phyloP scores from a whole-genome alignment of 1,139 yeast genomes.

The Meyerozyma athensensis region DNA sequence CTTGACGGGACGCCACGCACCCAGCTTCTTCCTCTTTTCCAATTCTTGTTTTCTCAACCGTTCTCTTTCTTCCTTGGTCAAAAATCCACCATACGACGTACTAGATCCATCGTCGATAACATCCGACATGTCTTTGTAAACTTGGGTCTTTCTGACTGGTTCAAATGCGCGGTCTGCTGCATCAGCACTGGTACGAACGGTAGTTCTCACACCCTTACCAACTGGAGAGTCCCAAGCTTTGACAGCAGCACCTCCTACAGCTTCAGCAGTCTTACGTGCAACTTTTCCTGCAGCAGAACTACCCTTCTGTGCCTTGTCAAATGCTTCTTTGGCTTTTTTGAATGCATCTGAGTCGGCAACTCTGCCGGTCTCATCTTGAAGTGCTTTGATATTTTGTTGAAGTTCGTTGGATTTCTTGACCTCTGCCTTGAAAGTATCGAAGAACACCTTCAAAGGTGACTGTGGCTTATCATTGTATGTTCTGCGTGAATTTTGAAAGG shows the following conservation, averaged over 20 bases:
- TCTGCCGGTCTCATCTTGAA: slow-evolving; percentile 94
- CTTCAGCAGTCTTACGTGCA: slow-evolving; percentile 87
- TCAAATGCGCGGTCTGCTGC: slow-evolving; percentile 83
- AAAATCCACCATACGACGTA: slow-evolving; percentile 89
- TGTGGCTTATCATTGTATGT: slow-evolving; percentile 29
- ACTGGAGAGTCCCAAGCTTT: slow-evolving; percentile 97
- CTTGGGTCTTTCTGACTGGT: slow-evolving; percentile 88
- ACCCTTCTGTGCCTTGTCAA: slow-evolving; percentile 76
- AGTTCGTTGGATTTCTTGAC: slow-evolving; percentile 88
- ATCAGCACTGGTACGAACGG: slow-evolving; percentile 76
- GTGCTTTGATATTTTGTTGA: slow-evolving; percentile 87
- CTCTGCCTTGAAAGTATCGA: slow-evolving; percentile 86
- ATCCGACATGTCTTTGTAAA: slow-evolving; percentile 83
- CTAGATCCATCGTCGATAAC: slow-evolving; percentile 90
- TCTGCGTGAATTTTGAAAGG: background rate
- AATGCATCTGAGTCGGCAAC: slow-evolving; percentile 93
- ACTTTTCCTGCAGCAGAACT: slow-evolving; percentile 81
- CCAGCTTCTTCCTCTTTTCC: slow-evolving; percentile 30
- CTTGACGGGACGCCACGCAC: slow-evolving; percentile 54
- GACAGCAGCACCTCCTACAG: slow-evolving; percentile 82
- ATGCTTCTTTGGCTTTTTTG: slow-evolving; percentile 90
- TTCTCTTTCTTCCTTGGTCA: slow-evolving; percentile 78
- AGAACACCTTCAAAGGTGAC: slow-evolving; percentile 88
- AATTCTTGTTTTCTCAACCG: slow-evolving; percentile 67
- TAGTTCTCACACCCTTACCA: slow-evolving; percentile 80